Conservation (phyloP, 2,329 filamentous ascomycete genomes). For the Cladosporium cucumerinum region DNA sequence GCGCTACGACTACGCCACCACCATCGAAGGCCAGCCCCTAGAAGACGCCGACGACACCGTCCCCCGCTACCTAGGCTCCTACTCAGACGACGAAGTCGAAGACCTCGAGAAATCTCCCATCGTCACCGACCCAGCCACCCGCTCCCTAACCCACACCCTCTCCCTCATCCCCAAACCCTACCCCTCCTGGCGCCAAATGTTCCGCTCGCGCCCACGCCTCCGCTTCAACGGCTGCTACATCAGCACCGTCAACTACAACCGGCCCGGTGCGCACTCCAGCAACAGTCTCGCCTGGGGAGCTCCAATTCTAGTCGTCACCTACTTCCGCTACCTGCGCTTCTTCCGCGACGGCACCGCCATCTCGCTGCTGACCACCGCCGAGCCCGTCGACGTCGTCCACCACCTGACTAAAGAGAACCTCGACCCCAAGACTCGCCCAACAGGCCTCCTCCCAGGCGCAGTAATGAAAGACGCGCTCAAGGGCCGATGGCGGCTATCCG, state of each 20-base stretch:
- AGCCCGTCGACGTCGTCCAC: slow-evolving; percentile 84
- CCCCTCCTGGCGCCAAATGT: slow-evolving; percentile 58
- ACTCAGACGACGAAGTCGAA: slow-evolving; percentile 20
- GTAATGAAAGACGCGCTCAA: slow-evolving; percentile 67
- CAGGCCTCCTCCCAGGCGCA: slow-evolving; percentile 41
- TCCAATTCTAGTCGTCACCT: slow-evolving; percentile 93
- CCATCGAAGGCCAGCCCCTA: slow-evolving; percentile 49
- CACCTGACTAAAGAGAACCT: slow-evolving; percentile 72
- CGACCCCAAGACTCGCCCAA: slow-evolving; percentile 36
- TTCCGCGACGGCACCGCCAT: slow-evolving; percentile 85
- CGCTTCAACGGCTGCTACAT: slow-evolving; percentile 97
- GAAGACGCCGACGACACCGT: slow-evolving; percentile 26
- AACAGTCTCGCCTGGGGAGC: slow-evolving; percentile 72
- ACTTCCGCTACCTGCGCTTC: slow-evolving; percentile 95
- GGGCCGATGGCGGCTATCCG: slow-evolving; percentile 65
- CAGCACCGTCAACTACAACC: slow-evolving; percentile 90
- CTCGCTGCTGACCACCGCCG: slow-evolving; percentile 73
- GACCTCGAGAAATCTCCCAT: slow-evolving; percentile 13
- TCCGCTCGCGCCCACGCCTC: slow-evolving; percentile 76
- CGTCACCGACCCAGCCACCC: slow-evolving; percentile 15
- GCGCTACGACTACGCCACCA: slow-evolving; percentile 72
- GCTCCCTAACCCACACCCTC: slow-evolving; percentile 25
- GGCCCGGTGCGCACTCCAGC: slow-evolving; percentile 69
- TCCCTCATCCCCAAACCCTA: slow-evolving; percentile 30
- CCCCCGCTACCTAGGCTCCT: slow-evolving; percentile 23